Percentiles rank a stretch among this genome's conserved stretches.
Evolutionary conservation across 1,139 yeast genomes (phyloP).

Genomic region (Sugiyamaella novakii): DNA sequence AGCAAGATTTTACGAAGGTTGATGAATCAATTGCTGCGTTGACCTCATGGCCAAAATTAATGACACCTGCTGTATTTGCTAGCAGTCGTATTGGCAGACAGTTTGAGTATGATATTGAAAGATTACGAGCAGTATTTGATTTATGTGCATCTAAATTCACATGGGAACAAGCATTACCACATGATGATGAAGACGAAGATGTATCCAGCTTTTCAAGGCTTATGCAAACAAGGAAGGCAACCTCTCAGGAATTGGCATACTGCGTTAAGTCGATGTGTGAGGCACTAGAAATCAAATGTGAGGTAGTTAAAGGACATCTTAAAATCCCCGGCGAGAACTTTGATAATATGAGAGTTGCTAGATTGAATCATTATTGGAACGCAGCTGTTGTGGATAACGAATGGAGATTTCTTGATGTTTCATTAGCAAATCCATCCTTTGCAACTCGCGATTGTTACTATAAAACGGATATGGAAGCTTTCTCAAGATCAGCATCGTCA

Average conservation of each 20-base stretch:
- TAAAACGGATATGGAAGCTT: constrained; percentile 2
- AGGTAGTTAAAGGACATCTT: constrained; percentile 78
- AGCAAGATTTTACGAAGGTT: constrained; percentile 35
- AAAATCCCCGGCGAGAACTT: constrained; percentile 69
- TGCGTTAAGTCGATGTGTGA: constrained; percentile 73
- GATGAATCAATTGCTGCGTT: constrained; percentile 37
- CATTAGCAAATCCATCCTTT: constrained; percentile 59
- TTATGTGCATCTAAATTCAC: constrained; percentile 57
- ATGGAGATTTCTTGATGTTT: constrained; percentile 76
- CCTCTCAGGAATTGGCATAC: constrained; percentile 76
- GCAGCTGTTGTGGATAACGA: constrained; percentile 73
- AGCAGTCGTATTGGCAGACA: constrained; percentile 48
- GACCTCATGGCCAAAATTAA: constrained; percentile 43
- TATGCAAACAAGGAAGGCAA: constrained; percentile 51
- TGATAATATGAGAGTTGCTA: constrained; percentile 47
- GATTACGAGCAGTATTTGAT: constrained; percentile 62
- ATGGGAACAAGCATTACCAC: constrained; percentile 38
- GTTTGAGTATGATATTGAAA: constrained; percentile 52
- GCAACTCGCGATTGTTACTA: constrained; percentile 44
- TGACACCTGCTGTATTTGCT: constrained; percentile 53
- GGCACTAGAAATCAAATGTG: constrained; percentile 70
- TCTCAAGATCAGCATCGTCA: constrained; percentile 8
- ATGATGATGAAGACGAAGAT: constrained; percentile 30
- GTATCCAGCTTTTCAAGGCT: constrained; percentile 34
- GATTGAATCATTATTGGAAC: constrained; percentile 86